Percentiles rank a stretch among this genome's conserved stretches.
Conservation (phyloP, 108 stramenopile genomes). For the Conticribra weissflogii region DNA sequence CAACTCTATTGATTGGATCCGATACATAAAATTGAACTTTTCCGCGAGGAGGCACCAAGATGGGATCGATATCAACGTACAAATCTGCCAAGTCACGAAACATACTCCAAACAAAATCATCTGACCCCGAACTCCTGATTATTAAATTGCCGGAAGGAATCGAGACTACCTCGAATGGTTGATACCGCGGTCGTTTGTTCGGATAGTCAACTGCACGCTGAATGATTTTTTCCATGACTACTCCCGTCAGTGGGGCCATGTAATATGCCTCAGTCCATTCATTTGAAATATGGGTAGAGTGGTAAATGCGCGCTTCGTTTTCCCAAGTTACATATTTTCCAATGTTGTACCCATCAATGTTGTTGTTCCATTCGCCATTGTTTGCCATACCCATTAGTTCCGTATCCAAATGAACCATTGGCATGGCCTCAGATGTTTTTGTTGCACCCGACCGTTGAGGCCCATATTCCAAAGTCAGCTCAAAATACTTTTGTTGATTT, state of each 20-base stretch:
- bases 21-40: conserved; percentile 61
- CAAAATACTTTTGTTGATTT: conserved; percentile 51
- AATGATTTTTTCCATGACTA: conserved; percentile 73
- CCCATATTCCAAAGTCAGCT: conserved; percentile 85
- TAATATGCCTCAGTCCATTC: conserved; percentile 72
- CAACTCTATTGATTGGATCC: conserved; percentile 29
- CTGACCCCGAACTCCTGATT: conserved; percentile 58
- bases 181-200: conserved; percentile 66
- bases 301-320: conserved; percentile 72
- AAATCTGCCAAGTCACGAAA: conserved; percentile 68
- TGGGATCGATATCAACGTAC: conserved; percentile 76
- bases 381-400: conserved; percentile 7
- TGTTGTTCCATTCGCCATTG: neutral
- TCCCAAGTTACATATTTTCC: conserved; percentile 67
- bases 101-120: conserved; percentile 73
- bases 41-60: conserved; percentile 64
- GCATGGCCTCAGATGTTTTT: conserved; percentile 62
- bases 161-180: conserved; percentile 75
- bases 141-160: conserved; percentile 45
- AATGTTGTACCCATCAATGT: conserved; percentile 3
- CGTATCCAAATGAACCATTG: conserved; percentile 52
- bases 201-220: conserved; percentile 67
- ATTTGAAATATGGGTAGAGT: conserved; percentile 65
- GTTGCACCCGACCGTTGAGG: conserved; percentile 65
- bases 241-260: conserved; percentile 83